phyloP scores from a whole-genome alignment of 306 rosid species.

The Lablab purpureus region DNA sequence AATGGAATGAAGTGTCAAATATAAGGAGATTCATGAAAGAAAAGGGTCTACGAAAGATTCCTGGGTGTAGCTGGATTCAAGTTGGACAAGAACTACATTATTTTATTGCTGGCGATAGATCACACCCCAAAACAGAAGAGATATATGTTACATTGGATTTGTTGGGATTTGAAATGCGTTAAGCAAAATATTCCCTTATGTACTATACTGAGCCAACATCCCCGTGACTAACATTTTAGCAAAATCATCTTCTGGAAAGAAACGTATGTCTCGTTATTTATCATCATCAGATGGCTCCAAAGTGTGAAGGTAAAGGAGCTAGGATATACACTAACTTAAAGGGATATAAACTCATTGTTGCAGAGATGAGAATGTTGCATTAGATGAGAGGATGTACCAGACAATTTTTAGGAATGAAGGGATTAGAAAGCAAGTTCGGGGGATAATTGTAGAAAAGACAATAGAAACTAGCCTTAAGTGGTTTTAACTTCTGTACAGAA shows the following conservation, averaged over 20 bases:
- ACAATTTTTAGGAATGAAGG: background rate
- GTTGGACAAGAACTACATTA: constrained; percentile 66
- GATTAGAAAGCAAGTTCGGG: background rate
- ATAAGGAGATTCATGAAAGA: constrained; percentile 71
- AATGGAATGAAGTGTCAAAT: constrained; percentile 71
- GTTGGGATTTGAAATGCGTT: constrained; percentile 60
- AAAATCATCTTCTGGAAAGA: constrained; percentile 11
- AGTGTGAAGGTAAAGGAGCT: background rate
- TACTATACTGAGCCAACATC: constrained; percentile 15
- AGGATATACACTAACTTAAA: background rate
- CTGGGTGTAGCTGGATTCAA: constrained; percentile 91
- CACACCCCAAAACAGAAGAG: constrained; percentile 67
- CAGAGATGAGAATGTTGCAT: background rate
- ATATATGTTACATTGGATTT: constrained; percentile 59
- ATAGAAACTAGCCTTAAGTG: background rate
- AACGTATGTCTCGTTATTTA: background rate
- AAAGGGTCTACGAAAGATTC: constrained; percentile 68
- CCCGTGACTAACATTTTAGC: constrained; percentile 2
- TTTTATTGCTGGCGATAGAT: constrained; percentile 74
- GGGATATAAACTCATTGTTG: background rate
- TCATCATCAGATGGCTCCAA: background rate
- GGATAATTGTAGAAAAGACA: background rate
- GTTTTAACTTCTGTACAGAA: background rate
- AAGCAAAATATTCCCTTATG: constrained; percentile 38
- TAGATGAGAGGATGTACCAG: background rate